Conservation (phyloP, 345 rosid species). For the Corymbia maculata region DNA sequence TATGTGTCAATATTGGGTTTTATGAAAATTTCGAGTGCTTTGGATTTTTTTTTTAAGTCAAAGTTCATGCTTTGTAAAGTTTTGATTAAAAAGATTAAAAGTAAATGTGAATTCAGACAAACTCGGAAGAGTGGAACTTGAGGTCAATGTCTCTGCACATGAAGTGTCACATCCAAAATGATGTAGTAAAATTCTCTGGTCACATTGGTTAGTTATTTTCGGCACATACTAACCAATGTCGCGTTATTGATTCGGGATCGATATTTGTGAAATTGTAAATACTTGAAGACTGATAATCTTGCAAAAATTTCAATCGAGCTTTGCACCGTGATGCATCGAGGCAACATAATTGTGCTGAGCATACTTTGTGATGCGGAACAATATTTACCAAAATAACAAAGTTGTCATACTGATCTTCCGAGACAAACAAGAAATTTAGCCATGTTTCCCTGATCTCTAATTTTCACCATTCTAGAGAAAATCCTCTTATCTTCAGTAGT, state of each 20-base stretch:
- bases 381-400: neutral
- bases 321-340: neutral
- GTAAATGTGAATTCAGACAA: neutral
- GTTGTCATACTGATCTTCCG: neutral
- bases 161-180: neutral
- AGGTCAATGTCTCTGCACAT: neutral
- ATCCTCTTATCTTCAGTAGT: neutral
- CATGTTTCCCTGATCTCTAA: neutral
- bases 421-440: neutral
- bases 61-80: too few species aligned
- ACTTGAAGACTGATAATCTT: neutral
- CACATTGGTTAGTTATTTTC: neutral
- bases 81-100: too few species aligned
- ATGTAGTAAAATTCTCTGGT: neutral
- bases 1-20: too few species aligned
- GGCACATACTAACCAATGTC: neutral
- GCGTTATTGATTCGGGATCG: neutral
- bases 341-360: neutral
- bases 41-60: too few species aligned
- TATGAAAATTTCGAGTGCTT: too few species aligned
- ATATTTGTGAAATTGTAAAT: neutral
- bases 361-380: neutral
- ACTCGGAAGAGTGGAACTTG: neutral
- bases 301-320: neutral
- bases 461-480: neutral